Evolutionary conservation across 2,329 filamentous ascomycete species (phyloP).

Genomic region (Fusarium staphyleae): DNA sequence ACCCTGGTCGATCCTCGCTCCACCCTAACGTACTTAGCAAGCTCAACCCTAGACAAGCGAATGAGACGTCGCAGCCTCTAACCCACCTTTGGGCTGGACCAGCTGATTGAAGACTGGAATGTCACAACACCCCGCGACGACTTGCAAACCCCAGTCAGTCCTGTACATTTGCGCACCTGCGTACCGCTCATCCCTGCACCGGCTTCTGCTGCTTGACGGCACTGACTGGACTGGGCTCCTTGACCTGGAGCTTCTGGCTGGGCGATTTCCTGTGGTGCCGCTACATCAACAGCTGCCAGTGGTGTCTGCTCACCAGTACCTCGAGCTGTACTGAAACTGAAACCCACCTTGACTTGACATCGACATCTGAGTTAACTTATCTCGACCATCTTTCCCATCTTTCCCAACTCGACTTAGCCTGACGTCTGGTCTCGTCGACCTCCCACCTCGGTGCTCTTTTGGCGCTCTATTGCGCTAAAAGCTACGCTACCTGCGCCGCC

Average conservation of each 20-base stretch:
- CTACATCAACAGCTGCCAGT: slow-evolving; percentile 7
- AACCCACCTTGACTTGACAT: slow-evolving; percentile 17
- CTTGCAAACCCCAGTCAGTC: slow-evolving; percentile 34
- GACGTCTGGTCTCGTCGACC: slow-evolving; percentile 16
- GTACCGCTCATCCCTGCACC: slow-evolving; percentile 32
- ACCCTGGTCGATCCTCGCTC: slow-evolving; percentile 45
- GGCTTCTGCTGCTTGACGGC: slow-evolving; percentile 11
- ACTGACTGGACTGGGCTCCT: slow-evolving; percentile 5
- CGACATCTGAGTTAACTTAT: slow-evolving; percentile 3
- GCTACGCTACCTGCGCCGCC: slow-evolving; percentile 41
- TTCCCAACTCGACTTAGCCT: slow-evolving; percentile 12
- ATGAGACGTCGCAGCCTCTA: slow-evolving; percentile 47
- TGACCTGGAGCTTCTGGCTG: slow-evolving; percentile 13
- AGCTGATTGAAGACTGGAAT: slow-evolving; percentile 43
- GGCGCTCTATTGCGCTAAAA: slow-evolving; percentile 41
- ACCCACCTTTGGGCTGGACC: slow-evolving; percentile 40
- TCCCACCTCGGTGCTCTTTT: slow-evolving; percentile 30
- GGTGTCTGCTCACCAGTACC: slow-evolving; percentile 5
- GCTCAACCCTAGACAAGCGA: slow-evolving; percentile 41
- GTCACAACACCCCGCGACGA: slow-evolving; percentile 42
- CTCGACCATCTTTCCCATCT: not conserved
- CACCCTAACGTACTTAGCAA: slow-evolving; percentile 39
- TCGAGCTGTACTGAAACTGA: slow-evolving; percentile 11
- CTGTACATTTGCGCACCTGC: slow-evolving; percentile 38
- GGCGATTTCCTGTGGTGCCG: slow-evolving; percentile 8